Percentiles rank a stretch among this genome's conserved stretches.
phyloP scores from a whole-genome alignment of 192 early-diverging fungal genomes.

The Podila clonocystis region DNA sequence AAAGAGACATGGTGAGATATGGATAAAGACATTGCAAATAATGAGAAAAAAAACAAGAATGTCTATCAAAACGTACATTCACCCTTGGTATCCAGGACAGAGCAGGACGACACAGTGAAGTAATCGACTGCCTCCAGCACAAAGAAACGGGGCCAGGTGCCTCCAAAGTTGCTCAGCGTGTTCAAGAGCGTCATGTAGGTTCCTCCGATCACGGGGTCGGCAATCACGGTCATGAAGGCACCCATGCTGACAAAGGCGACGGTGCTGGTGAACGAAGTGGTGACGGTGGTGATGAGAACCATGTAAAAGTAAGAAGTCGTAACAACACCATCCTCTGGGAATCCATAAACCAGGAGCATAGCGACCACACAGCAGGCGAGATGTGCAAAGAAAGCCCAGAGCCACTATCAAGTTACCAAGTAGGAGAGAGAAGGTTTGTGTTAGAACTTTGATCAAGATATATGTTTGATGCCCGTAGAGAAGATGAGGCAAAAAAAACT shows the following conservation, averaged over 20 bases:
- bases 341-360: slow-evolving; percentile 85
- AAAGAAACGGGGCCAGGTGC: slow-evolving; percentile 97
- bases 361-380: slow-evolving; percentile 80
- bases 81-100: slow-evolving; percentile 54
- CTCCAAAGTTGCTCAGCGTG: slow-evolving; percentile 96
- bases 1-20: background rate
- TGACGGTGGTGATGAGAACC: slow-evolving; percentile 81
- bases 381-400: slow-evolving; percentile 89
- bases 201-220: slow-evolving; percentile 94
- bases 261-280: slow-evolving; percentile 87
- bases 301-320: slow-evolving; percentile 78
- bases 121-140: slow-evolving; percentile 92
- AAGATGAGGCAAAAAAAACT: slow-evolving; percentile 30
- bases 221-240: slow-evolving; percentile 94
- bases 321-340: slow-evolving; percentile 73
- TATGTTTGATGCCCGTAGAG: background rate
- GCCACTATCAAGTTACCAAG: slow-evolving; percentile 67
- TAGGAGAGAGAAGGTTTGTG: background rate
- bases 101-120: slow-evolving; percentile 81
- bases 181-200: slow-evolving; percentile 92
- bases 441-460: background rate
- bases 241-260: slow-evolving; percentile 97
- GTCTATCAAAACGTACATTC: slow-evolving; percentile 7
- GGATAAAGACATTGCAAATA: background rate
- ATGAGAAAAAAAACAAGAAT: slow-evolving; percentile 3